Conservation (phyloP, 345 rosid genomes). For the Capsella bursapastoris region DNA sequence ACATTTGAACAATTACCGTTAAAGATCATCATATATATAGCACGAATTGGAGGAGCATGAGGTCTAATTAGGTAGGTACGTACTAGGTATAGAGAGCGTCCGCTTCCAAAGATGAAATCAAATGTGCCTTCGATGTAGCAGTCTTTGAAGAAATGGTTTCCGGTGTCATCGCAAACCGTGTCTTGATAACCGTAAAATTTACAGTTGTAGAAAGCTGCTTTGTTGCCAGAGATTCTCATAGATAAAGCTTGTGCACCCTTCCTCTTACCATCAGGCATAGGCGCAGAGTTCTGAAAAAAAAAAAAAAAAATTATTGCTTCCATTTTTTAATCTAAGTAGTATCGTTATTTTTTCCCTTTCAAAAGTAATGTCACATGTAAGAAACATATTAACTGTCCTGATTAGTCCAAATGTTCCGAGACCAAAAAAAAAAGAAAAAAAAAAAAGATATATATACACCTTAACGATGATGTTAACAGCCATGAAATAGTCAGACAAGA, state of each 20-base stretch:
- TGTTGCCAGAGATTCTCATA: conserved; percentile 56
- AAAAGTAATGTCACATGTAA: not conserved
- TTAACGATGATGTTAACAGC: conserved; percentile 56
- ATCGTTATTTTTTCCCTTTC: not conserved
- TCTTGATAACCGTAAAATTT: conserved; percentile 66
- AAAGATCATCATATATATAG: not conserved
- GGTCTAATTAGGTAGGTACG: conserved; percentile 36
- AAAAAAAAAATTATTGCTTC: not conserved
- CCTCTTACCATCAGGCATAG: conserved; percentile 52
- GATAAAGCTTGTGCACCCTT: conserved; percentile 64
- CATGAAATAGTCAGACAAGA: conserved; percentile 61
- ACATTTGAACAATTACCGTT: not conserved
- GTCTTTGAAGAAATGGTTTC: conserved; percentile 73
- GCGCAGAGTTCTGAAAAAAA: conserved; percentile 58
- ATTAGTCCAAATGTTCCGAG: too few relatives aligned
- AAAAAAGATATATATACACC: conserved; percentile 41
- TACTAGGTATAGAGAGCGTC: conserved; percentile 57
- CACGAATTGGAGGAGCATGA: not conserved
- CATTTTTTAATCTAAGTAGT: not conserved
- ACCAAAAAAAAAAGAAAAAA: too few relatives aligned
- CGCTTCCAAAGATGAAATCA: conserved; percentile 77
- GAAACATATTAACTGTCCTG: too few relatives aligned
- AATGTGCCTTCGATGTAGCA: conserved; percentile 77
- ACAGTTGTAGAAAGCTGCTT: conserved; percentile 65
- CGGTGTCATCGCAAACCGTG: conserved; percentile 69